Evolutionary conservation across 1,284 basidiomycete genomes (phyloP), one percentile per base, ranked within the genome.

Genomic region (Golubevia pallescens): DNA sequence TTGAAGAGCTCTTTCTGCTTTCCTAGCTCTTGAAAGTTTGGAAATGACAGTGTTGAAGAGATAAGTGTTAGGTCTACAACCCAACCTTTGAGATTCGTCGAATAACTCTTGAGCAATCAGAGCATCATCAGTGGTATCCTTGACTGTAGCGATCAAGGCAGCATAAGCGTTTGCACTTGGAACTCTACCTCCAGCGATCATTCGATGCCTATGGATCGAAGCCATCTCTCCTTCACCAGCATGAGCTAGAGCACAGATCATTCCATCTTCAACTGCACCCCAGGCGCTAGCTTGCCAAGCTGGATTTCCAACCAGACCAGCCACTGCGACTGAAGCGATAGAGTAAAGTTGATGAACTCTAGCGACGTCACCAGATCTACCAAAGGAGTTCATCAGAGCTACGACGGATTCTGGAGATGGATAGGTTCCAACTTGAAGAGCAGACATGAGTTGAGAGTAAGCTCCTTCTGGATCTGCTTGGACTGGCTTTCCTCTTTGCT

Each of bases 261-360:
- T 81, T 23, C 53, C 60, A 65, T 84, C 75, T 56, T 85, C 81
- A 7, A 83, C 60, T 52, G 63, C 56, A 48, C 69, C 67, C 81
- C 80, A 16, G 2, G 89, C 88, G 14, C 88, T 66, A 16, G 85
- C 66, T 68, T 87, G 88, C 65, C 81, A 84, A 1, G 75, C 65
- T 6, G 77, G 71, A 28, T 82, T 72, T 52, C 70, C 68, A 1
- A 57, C 72, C 23, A 74, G 63, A 13, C 70, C 72, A 51, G 71
- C 69, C 24, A 76, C 59, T 16, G 79, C 69, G 23, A 74, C 69
- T 73, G 66, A 66, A 60, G 86, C 48, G 88, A 88, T 84, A 89
- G 90, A 85, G 82, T 87, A 4, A 85, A 86, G 77, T 89, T 89
- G 75, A 88, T 87, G 62, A 82, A 75, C 76, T 87, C 87, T 62